A percentile compares a stretch with the other conserved stretches of the same genome.
These are phyloP conservation scores for Allium cepa DNA, from an alignment of 106 monocot genomes.

Conservation along the genomic window DNA sequence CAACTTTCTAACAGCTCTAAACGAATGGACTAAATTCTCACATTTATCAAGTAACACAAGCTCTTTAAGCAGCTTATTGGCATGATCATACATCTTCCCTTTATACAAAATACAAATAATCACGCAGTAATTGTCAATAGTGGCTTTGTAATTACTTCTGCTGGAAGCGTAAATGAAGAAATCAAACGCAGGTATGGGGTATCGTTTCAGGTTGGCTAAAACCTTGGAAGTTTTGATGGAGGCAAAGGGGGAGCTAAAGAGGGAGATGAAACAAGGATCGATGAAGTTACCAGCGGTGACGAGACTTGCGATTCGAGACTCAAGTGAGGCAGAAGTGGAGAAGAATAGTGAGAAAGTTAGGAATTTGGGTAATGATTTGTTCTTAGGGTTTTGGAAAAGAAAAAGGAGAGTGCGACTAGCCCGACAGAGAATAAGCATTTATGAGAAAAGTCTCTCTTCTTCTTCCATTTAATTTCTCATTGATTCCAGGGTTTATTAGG, in stretches of 20 bases:
- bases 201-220: slow-evolving; percentile 19
- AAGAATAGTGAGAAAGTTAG: neutral
- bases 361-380: neutral
- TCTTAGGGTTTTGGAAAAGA: slow-evolving; percentile 8
- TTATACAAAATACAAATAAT: slow-evolving; percentile 47
- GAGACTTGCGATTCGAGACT: slow-evolving; percentile 15
- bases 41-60: slow-evolving; percentile 10
- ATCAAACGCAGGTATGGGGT: slow-evolving; percentile 35
- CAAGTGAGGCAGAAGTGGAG: neutral
- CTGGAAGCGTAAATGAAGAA: slow-evolving; percentile 36
- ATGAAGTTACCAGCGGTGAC: slow-evolving; percentile 24
- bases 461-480: neutral
- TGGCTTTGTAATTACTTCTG: slow-evolving; percentile 27
- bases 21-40: slow-evolving; percentile 9
- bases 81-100: slow-evolving; percentile 31
- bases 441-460: neutral
- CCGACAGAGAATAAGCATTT: slow-evolving; percentile 24
- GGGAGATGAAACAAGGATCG: slow-evolving; percentile 29
- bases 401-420: slow-evolving; percentile 6
- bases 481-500: neutral
- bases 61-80: slow-evolving; percentile 27
- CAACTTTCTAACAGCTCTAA: slow-evolving; percentile 13
- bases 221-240: slow-evolving; percentile 16
- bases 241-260: slow-evolving; percentile 25
- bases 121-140: slow-evolving; percentile 36